phyloP scores from a whole-genome alignment of 2,329 filamentous ascomycete genomes.

The Pseudocercospora fijiensis region DNA sequence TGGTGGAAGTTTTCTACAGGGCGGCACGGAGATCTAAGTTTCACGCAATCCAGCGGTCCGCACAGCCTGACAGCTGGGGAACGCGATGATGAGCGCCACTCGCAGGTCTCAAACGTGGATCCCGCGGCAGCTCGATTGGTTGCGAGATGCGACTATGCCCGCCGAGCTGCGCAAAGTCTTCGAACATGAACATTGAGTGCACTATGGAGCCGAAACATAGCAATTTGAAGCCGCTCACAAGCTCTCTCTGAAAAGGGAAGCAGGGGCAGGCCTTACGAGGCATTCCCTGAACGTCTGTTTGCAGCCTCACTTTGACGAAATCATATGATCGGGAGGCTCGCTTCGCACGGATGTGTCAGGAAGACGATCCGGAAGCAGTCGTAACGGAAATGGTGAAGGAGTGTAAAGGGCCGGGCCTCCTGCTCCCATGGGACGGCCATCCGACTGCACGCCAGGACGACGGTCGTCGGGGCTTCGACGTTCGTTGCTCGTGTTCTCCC shows the following conservation, averaged over 20 bases:
- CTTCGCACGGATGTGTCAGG: constrained; percentile 3
- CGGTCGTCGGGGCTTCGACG: constrained; percentile 9
- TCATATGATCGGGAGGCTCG: not conserved
- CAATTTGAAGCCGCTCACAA: not conserved
- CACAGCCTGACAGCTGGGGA: constrained; percentile 5
- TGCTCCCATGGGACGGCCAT: not conserved
- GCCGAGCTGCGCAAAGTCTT: not conserved
- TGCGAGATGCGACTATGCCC: not conserved
- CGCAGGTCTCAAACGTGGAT: not conserved
- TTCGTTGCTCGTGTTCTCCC: not conserved
- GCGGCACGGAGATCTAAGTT: not conserved
- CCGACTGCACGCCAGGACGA: not conserved
- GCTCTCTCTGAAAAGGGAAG: not conserved
- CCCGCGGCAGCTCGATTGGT: not conserved
- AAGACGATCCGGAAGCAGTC: not conserved
- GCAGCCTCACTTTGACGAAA: not conserved
- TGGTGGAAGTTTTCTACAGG: not conserved
- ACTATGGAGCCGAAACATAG: not conserved
- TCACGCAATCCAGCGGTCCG: not conserved
- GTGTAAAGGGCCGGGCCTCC: constrained; percentile 1
- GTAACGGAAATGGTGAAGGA: not conserved
- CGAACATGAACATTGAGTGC: not conserved
- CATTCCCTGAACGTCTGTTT: not conserved
- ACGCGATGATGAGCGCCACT: constrained; percentile 7
- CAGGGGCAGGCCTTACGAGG: constrained; percentile 3